These are phyloP conservation scores for Saprolegnia parasitica DNA, from an alignment of 352 stramenopile species.

Conservation along the genomic window DNA sequence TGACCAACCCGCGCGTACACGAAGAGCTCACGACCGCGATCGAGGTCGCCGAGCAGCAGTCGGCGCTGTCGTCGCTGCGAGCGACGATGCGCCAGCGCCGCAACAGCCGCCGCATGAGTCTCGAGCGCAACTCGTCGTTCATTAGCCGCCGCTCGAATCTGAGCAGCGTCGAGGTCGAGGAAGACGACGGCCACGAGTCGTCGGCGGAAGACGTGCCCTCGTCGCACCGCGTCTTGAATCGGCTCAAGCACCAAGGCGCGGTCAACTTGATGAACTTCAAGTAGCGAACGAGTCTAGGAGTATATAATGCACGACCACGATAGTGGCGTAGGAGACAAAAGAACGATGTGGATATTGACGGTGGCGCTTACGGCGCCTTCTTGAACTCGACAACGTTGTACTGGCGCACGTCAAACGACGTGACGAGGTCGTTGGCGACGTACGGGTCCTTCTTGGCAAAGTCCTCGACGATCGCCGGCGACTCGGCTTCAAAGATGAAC, in stretches of 20 bases:
- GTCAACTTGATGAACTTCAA: conserved; percentile 29
- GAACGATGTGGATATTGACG: background rate
- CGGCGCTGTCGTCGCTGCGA: conserved; percentile 7
- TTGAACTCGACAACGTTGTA: conserved; percentile 52
- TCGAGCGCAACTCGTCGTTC: conserved; percentile 14
- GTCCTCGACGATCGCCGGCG: conserved; percentile 53
- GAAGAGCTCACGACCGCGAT: conserved; percentile 19
- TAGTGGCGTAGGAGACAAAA: background rate
- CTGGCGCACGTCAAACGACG: conserved; percentile 57
- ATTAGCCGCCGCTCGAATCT: conserved; percentile 10
- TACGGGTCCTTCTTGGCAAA: conserved; percentile 69
- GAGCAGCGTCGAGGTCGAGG: conserved; percentile 1
- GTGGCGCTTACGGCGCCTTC: background rate
- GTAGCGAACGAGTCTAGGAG: too few species aligned
- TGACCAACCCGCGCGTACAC: conserved; percentile 21
- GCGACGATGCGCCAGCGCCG: conserved; percentile 16
- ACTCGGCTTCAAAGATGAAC: conserved; percentile 57
- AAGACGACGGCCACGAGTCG: background rate
- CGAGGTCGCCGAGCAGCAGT: conserved; percentile 3
- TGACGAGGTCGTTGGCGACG: conserved; percentile 67
- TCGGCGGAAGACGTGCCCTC: background rate
- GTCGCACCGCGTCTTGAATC: conserved; percentile 5
- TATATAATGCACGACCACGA: background rate
- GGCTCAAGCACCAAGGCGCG: conserved; percentile 24
- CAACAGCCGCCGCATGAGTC: conserved; percentile 19